Conservation (phyloP, 768 basidiomycete genomes). For the Mycena haematopus region DNA sequence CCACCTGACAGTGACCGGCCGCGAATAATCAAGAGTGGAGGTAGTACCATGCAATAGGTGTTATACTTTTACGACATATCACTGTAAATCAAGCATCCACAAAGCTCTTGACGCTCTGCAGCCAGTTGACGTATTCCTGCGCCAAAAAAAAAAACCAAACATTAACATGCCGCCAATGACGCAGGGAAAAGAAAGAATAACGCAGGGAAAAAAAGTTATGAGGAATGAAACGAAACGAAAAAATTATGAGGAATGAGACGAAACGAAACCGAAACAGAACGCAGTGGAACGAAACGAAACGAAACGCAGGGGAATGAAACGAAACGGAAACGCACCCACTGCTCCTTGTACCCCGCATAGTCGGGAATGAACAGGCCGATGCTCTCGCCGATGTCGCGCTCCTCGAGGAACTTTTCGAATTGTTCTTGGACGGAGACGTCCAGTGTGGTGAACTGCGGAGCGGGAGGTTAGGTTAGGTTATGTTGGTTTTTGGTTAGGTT, state of each 20-base stretch:
- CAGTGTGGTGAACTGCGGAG: slow-evolving; percentile 85
- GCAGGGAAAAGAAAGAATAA: too few relatives aligned
- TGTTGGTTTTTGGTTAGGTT: too few relatives aligned
- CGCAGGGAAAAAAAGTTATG: too few relatives aligned
- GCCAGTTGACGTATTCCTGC: slow-evolving; percentile 93
- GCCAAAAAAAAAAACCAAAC: slow-evolving; percentile 2
- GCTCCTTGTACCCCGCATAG: slow-evolving; percentile 90
- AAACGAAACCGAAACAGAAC: too few relatives aligned
- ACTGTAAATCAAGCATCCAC: slow-evolving; percentile 55
- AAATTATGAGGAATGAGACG: too few relatives aligned
- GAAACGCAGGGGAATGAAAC: too few relatives aligned
- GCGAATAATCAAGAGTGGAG: slow-evolving; percentile 19
- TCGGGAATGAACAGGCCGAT: slow-evolving; percentile 90
- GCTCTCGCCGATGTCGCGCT: slow-evolving; percentile 85
- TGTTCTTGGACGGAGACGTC: slow-evolving; percentile 88
- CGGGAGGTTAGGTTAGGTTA: slow-evolving; percentile 7
- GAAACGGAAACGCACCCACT: slow-evolving; percentile 71
- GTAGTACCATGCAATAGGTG: slow-evolving; percentile 4
- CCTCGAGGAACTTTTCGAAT: slow-evolving; percentile 88
- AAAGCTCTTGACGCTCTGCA: slow-evolving; percentile 82
- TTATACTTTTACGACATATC: slow-evolving; percentile 12
- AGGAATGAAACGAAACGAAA: too few relatives aligned
- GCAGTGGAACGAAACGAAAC: too few relatives aligned
- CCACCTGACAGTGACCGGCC: too few relatives aligned
- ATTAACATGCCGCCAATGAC: too few relatives aligned